phyloP scores from a whole-genome alignment of 768 basidiomycete genomes.

The Crassisporium funariophilum region DNA sequence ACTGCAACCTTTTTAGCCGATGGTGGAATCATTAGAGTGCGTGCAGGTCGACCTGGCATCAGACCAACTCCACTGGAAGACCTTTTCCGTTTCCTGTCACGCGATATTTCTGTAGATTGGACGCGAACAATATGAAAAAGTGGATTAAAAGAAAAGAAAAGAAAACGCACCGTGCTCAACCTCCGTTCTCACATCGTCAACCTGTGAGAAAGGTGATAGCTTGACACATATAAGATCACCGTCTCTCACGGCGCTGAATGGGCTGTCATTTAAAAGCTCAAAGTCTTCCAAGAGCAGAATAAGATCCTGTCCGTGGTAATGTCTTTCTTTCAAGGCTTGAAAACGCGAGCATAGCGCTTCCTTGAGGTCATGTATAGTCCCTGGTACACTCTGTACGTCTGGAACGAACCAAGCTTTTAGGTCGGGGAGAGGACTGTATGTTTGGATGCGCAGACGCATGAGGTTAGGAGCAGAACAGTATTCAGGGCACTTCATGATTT shows the following conservation, averaged over 20 bases:
- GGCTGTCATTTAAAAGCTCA: slow-evolving; percentile 45
- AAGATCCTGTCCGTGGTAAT: slow-evolving; percentile 24
- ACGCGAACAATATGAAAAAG: background rate
- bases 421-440: slow-evolving; percentile 46
- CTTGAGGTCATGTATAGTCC: slow-evolving; percentile 43
- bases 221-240: slow-evolving; percentile 48
- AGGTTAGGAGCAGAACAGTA: too few relatives aligned
- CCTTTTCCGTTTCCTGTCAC: slow-evolving; percentile 28
- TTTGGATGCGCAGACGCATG: slow-evolving; percentile 58
- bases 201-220: slow-evolving; percentile 7
- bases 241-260: slow-evolving; percentile 44
- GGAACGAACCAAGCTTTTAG: slow-evolving; percentile 57
- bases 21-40: background rate
- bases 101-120: slow-evolving; percentile 3
- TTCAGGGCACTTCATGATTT: background rate
- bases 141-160: background rate
- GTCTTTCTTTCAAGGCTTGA: slow-evolving; percentile 26
- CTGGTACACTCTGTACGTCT: slow-evolving; percentile 21
- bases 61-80: slow-evolving; percentile 9
- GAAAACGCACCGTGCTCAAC: slow-evolving; percentile 1
- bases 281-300: slow-evolving; percentile 47
- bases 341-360: slow-evolving; percentile 36
- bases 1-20: slow-evolving; percentile 3
- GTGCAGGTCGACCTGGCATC: background rate
- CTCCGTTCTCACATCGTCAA: slow-evolving; percentile 5